Base-by-base conservation (phyloP, 164 flowering plant species). In the Berberis thunbergii region DNA sequence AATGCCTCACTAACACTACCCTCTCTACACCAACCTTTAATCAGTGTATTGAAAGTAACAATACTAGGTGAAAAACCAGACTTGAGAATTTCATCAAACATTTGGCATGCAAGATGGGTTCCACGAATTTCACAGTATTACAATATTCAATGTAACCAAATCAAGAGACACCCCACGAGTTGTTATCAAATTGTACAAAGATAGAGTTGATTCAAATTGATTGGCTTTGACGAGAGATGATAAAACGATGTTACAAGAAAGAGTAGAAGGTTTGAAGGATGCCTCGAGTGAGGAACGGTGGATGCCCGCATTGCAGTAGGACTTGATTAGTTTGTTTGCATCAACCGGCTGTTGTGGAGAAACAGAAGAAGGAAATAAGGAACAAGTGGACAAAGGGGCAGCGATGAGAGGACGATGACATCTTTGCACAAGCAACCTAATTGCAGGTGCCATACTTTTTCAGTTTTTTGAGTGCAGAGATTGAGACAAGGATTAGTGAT, bases 1-100 rank as follows among this genome's bases (percentile, higher is more conserved):
- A 59, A 11, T 1, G 79, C 79, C 7, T 73, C 79, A 12, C 26
- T 59, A 42, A 69, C 6, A 53, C 57, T 73, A 49, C 38, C 48
- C 46, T 65, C 68, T 41, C 42, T 62, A 54, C 73, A 73, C 39
- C 77, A 60, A n/a, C 80, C 77, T 46, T 67, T 67, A 3, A 77
- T 58, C 39, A 80, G 69, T 45, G 76, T 67, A 59, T 59, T 65
- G 45, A 55, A 72, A 9, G 68, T 74, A 38, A 68, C 65, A 1
- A 59, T 68, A 39, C 57, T 57, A 4, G 80, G 77, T 13, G 3
- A 44, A 4, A 26, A 57, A 43, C 69, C 59, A 1, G 41, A 4
- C 11, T 45, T 49, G 7, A n/a, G 48, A 70, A 70, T 59, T 63
- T 68, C 71, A 6, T 67, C 65, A 3, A 72, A 54, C 58, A 72